Conservation (phyloP, 2,329 filamentous ascomycete species). For the Pseudogymnoascus sp. region DNA sequence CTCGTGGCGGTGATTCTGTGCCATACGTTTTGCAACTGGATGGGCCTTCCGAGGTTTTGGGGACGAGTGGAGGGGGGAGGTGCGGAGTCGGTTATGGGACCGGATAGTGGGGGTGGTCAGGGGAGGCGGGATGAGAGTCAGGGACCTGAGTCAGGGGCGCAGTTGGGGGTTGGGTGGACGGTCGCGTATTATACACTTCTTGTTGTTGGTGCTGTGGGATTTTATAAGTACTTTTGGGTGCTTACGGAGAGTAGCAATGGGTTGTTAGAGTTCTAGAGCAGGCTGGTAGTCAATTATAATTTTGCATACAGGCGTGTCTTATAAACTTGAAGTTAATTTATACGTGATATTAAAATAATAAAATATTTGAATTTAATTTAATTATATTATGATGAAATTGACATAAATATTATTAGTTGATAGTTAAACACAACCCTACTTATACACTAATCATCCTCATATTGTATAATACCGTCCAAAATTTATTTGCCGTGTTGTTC, state of each 20-base stretch:
- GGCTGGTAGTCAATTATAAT: neutral
- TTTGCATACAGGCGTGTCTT: neutral
- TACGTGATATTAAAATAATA: neutral
- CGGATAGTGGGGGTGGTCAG: constrained; percentile 23
- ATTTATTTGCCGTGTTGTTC: neutral
- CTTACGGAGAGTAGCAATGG: constrained; percentile 58
- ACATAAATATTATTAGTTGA: neutral
- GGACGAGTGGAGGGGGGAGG: constrained; percentile 56
- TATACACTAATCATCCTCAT: neutral
- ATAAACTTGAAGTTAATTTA: neutral
- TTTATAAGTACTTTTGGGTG: constrained; percentile 62
- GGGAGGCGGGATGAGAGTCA: constrained; percentile 34
- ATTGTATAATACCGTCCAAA: neutral
- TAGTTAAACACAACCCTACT: neutral
- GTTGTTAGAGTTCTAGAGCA: constrained; percentile 29
- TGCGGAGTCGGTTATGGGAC: constrained; percentile 19
- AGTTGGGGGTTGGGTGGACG: constrained; percentile 54
- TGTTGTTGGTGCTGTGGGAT: constrained; percentile 60
- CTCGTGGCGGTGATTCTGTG: constrained; percentile 66
- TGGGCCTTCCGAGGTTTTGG: constrained; percentile 82
- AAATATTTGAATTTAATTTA: neutral
- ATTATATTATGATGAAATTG: neutral
- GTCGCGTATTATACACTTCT: constrained; percentile 72
- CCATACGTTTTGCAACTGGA: constrained; percentile 87
- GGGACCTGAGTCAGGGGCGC: constrained; percentile 18